Base-by-base conservation (phyloP, 1,284 basidiomycete genomes). In the Salmacisia buchloeana region DNA sequence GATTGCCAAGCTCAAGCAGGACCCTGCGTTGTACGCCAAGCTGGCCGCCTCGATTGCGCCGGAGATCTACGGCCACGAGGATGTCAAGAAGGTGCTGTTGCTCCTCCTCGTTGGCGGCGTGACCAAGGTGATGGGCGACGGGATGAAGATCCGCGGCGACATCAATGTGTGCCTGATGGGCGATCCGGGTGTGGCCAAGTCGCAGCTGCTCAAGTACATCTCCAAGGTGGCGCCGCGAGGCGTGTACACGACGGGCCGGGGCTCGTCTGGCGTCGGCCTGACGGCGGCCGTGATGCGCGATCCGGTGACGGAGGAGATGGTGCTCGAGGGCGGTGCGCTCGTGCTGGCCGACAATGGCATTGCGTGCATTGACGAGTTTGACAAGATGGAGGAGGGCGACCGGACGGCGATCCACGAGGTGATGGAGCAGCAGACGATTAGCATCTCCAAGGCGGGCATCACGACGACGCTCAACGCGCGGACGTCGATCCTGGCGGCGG, bases 371-470 rank as follows among this genome's bases (percentile, higher is more conserved):
- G 96, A 99, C 77, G 96, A 99, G 80, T 99, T 99, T 80, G 96
- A 99, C 83, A 98, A 99, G 82, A 99, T 99, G 96, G 96, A 98
- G 71, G 96, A 98, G 81, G 82, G 90, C 1, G 96, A 98, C 81
- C 86, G 96, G 67, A 98, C 96, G 0, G 92, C 96, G 13, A 98
- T 99, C 69, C 96, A 99, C 83, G 96, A 99, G 85, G 96, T 98
- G 63, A 99, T 99, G 96, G 94, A 99, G 81, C 94, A 99, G 79
- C 94, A 99, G 82, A 99, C 96, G 1, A 98, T 99, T 69, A 97
- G 92, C 2, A 99, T 99, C 72, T 94, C 93, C 49, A 99, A 99
- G 82, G 96, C 96, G 2, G 96, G 96, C 23, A 99, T 99, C 80
- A 96, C 93, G 0, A 98, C 96, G 0, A 98, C 96, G 0, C 85